Conservation (phyloP, 768 basidiomycete species). For the Leccinum truebloodii region DNA sequence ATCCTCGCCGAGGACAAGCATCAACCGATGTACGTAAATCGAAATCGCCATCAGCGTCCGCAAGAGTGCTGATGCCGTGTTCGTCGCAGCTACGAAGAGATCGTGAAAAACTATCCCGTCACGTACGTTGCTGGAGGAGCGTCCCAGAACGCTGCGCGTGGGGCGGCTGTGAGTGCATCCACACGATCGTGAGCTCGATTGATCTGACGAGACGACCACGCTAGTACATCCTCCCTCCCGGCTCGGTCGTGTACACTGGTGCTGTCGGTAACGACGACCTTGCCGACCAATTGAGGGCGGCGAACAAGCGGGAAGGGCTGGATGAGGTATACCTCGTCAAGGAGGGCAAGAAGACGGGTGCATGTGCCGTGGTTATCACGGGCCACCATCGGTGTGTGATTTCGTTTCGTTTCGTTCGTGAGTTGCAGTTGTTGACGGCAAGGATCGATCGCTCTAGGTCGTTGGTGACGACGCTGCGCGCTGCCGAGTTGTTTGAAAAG, state of each 20-base stretch:
- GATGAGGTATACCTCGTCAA: conserved; percentile 87
- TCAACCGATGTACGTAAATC: conserved; percentile 60
- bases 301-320: conserved; percentile 92
- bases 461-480: conserved; percentile 86
- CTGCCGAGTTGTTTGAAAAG: conserved; percentile 86
- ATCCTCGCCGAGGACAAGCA: conserved; percentile 93
- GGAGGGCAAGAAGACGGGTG: conserved; percentile 86
- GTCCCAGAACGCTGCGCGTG: conserved; percentile 94
- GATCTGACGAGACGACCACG: not conserved
- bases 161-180: conserved; percentile 75
- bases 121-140: conserved; percentile 97
- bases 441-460: conserved; percentile 50
- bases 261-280: conserved; percentile 94
- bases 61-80: not conserved
- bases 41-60: not conserved
- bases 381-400: conserved; percentile 78
- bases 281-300: conserved; percentile 82
- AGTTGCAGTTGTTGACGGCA: conserved; percentile 1
- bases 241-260: conserved; percentile 91
- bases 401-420: not conserved
- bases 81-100: conserved; percentile 76
- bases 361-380: conserved; percentile 94
- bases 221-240: conserved; percentile 86
- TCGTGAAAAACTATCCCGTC: conserved; percentile 71
- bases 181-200: not conserved